A percentile compares a stretch with the other conserved stretches of the same genome.
These are phyloP conservation scores for Chlamydomonas asymmetrica DNA, from an alignment of 139 green algal genomes.

Conservation along the genomic window DNA sequence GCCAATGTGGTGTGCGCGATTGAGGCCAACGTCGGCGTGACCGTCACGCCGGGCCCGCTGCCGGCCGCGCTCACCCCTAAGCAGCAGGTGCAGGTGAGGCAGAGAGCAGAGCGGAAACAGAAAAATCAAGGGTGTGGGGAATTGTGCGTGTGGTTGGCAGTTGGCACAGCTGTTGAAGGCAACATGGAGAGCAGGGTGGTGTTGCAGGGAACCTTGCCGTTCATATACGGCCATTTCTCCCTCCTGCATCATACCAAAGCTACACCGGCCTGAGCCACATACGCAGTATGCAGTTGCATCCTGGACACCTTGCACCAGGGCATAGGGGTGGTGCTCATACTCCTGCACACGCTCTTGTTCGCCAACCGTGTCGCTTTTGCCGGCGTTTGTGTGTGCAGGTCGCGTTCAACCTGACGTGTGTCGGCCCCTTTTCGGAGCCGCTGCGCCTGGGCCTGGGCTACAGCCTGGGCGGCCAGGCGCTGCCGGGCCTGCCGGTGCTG, in stretches of 20 bases:
- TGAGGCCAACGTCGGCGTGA: constrained; percentile 1
- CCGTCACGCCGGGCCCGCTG: constrained; percentile 9
- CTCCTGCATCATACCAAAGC: too few species aligned
- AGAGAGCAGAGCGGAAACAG: too few species aligned
- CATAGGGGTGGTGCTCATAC: too few species aligned
- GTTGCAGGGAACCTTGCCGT: too few species aligned
- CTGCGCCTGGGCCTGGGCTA: constrained; percentile 44
- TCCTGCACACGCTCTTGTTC: too few species aligned
- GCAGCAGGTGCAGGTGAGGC: constrained; percentile 54
- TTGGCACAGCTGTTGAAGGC: not conserved
- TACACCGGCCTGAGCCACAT: too few species aligned
- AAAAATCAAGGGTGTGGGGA: constrained; percentile 18
- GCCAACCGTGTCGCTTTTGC: too few species aligned
- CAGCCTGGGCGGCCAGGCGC: constrained; percentile 26
- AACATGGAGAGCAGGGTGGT: too few species aligned
- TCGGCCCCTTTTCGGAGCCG: constrained; percentile 33
- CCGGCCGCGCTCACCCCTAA: constrained; percentile 42
- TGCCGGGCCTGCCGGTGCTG: constrained; percentile 37
- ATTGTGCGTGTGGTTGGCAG: not conserved
- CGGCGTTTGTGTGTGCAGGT: too few species aligned
- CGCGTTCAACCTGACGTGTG: constrained; percentile 51
- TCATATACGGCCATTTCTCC: too few species aligned
- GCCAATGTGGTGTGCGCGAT: not conserved
- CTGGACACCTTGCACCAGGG: too few species aligned
- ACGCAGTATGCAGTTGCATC: too few species aligned